Percentiles rank a stretch among this genome's conserved stretches.
phyloP scores from a whole-genome alignment of 371 early-diverging fungal species.

The Mucor indicus region DNA sequence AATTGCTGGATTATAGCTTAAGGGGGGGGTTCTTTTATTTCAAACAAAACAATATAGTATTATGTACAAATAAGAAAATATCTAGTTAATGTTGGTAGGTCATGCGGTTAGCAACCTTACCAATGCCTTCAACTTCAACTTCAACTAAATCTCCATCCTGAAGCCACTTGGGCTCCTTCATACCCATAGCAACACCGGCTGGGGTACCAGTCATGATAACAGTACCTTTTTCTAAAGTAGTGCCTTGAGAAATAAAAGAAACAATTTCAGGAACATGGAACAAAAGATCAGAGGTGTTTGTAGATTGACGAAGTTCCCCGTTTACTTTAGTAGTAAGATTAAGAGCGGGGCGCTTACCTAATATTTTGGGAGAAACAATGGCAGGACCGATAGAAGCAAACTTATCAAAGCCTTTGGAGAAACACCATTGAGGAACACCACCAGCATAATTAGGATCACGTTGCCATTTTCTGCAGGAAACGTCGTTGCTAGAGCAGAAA shows the following conservation, averaged over 20 bases:
- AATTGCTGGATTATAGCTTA: no score
- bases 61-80: no score
- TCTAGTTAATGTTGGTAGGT: no score
- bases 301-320: conserved; percentile 49
- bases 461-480: conserved; percentile 59
- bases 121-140: conserved; percentile 54
- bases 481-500: conserved; percentile 59
- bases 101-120: conserved; percentile 43
- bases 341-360: conserved; percentile 50
- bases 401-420: conserved; percentile 61
- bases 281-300: conserved; percentile 52
- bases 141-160: conserved; percentile 50
- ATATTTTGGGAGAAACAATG: conserved; percentile 41
- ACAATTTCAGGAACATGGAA: conserved; percentile 42
- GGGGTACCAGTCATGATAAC: conserved; percentile 64
- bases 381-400: conserved; percentile 59
- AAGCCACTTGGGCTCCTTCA: conserved; percentile 47
- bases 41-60: no score
- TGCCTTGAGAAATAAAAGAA: conserved; percentile 55
- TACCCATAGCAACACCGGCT: conserved; percentile 51
- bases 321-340: conserved; percentile 45
- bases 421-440: conserved; percentile 54
- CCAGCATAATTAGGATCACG: conserved; percentile 30
- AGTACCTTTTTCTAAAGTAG: conserved; percentile 57
- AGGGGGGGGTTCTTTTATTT: no score